Evolutionary conservation across 768 basidiomycete species (phyloP), one percentile per base, ranked within the genome.

Genomic region (Psilocybe subaeruginosa): DNA sequence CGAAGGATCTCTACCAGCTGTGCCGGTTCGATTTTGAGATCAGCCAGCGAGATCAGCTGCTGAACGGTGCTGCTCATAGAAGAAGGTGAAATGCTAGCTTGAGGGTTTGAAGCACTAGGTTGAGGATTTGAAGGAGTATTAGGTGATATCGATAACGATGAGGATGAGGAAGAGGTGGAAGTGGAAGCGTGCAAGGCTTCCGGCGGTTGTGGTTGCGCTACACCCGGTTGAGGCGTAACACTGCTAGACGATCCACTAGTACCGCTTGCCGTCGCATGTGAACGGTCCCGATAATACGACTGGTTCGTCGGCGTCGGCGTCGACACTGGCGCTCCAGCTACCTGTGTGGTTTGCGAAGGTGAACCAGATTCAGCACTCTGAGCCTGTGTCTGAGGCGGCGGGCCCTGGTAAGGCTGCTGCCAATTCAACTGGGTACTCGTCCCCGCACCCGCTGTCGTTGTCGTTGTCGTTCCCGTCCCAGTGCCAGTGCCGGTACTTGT

Each of bases 1-100:
- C 73, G 69, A 50, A 81, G 67, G 29, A 78, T 65, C 27, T 78
- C 75, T 16, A 73, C 70, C 8, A 80, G 71, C 61, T 79, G 77
- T 23, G 30, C 31, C 11, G 51, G 51, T n/a, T 70, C 62, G 33
- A 76, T 73, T 45, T 77, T 70, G 37, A 79, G 60, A 33, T 70
- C 67, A 14, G 78, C 72, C 19, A 80, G 58, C 2, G 75, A 68
- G 31, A 70, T 65, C 4, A 77, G 64, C 51, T 74, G 69, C 29
- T 68, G 63, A 64, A 55, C 39, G 64, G 61, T 57, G 58, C 61
- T 30, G 31, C 4, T 37, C 54, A 8, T 29, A 17, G 59, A 62
- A 29, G 43, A 6, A 9, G 46, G 43, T 31, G 43, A 45, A 53
- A 27, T n/a, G 53, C 39, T 45, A 9, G n/a, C 16, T 57, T 45